Evolutionary conservation across 177 flowering plant genomes (phyloP).

Genomic region (Tripterygium wilfordii): DNA sequence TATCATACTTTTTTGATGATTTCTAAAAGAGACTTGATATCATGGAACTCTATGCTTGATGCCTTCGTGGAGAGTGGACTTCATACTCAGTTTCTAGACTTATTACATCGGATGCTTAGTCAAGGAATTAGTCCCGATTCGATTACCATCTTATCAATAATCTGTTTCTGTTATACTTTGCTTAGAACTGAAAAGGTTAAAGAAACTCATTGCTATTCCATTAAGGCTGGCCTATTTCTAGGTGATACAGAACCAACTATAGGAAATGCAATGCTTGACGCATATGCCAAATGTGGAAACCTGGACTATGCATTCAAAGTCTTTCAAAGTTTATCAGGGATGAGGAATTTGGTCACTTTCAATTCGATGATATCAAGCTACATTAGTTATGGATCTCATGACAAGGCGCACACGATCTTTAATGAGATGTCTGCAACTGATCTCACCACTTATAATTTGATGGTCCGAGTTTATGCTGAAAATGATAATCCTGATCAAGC

Average conservation of each 20-base stretch:
- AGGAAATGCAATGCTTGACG: conserved; percentile 64
- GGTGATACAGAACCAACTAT: conserved; percentile 32
- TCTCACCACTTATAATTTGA: conserved; percentile 70
- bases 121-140: conserved; percentile 56
- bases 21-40: conserved; percentile 49
- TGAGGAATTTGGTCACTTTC: conserved; percentile 42
- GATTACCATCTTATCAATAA: conserved; percentile 48
- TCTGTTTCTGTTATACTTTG: conserved; percentile 27
- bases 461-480: conserved; percentile 63
- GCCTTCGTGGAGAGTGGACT: conserved; percentile 31
- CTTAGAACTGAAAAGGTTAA: conserved; percentile 34
- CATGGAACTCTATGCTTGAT: conserved; percentile 86
- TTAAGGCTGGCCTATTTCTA: conserved; percentile 32
- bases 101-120: conserved; percentile 39
- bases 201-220: conserved; percentile 55
- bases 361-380: conserved; percentile 60
- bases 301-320: conserved; percentile 50
- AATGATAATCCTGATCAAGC: conserved; percentile 44
- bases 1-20: conserved; percentile 38
- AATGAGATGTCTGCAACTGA: conserved; percentile 42
- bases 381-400: conserved; percentile 27
- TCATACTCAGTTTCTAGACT: conserved; percentile 23
- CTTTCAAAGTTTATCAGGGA: conserved; percentile 43
- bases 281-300: conserved; percentile 72
- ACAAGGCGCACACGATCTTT: conserved; percentile 39